These are phyloP conservation scores for Malus hybrid DNA, from an alignment of 331 rosid genomes.

Conservation along the genomic window DNA sequence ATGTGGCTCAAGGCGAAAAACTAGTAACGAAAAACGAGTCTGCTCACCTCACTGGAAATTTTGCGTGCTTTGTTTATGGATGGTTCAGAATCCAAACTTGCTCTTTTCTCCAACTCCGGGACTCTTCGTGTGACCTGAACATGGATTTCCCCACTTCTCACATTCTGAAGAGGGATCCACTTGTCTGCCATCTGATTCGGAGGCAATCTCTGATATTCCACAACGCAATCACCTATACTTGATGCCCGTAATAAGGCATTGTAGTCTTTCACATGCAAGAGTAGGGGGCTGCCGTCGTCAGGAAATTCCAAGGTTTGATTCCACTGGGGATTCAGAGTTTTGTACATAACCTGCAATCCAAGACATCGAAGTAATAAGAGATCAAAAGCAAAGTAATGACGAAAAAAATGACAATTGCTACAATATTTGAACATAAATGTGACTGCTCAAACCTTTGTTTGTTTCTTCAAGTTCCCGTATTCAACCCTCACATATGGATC, in stretches of 20 bases:
- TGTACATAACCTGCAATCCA: constrained; percentile 53
- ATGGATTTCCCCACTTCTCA: constrained; percentile 83
- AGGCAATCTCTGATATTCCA: constrained; percentile 80
- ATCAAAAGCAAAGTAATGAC: background rate
- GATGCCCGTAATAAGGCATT: constrained; percentile 66
- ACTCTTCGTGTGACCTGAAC: constrained; percentile 75
- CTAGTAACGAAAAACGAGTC: background rate
- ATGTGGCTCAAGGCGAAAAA: background rate
- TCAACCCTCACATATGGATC: constrained; percentile 92
- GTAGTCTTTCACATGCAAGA: constrained; percentile 77
- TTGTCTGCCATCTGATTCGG: constrained; percentile 69
- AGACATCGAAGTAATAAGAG: background rate
- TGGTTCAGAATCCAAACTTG: constrained; percentile 52
- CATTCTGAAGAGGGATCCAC: constrained; percentile 98
- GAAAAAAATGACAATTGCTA: background rate
- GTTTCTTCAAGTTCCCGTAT: constrained; percentile 73
- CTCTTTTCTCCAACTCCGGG: constrained; percentile 51
- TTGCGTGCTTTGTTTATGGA: constrained; percentile 57
- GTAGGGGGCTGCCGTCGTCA: constrained; percentile 72
- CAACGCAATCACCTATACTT: constrained; percentile 77
- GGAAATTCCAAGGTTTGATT: constrained; percentile 88
- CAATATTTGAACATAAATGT: background rate
- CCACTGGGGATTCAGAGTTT: constrained; percentile 80
- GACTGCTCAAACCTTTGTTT: constrained; percentile 60
- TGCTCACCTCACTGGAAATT: constrained; percentile 57